Conservation (phyloP, 768 basidiomycete genomes). For the Boletus huronensis region DNA sequence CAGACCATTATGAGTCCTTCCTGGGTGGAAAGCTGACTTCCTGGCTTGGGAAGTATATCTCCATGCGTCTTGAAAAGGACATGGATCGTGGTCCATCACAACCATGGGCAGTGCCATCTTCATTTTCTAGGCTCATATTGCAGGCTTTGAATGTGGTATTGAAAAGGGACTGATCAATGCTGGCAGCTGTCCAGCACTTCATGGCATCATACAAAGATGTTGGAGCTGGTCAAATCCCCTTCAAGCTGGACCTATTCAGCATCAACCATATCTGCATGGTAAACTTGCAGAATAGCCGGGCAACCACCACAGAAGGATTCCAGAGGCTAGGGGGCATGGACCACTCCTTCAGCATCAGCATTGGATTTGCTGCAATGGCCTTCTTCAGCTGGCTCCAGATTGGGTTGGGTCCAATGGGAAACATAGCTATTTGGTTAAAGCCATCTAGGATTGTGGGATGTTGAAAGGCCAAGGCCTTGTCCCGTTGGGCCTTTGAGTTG, state of each 20-base stretch:
- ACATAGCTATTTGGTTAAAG: background rate
- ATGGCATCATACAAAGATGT: background rate
- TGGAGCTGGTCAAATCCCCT: background rate
- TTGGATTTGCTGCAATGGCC: background rate
- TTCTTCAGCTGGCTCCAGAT: background rate
- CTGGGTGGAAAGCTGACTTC: rapidly evolving
- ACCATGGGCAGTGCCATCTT: background rate
- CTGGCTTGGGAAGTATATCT: background rate
- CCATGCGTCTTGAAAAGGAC: background rate
- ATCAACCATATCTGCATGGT: background rate
- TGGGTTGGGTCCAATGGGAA: background rate
- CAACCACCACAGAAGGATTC: background rate
- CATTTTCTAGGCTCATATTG: background rate
- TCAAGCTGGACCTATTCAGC: background rate
- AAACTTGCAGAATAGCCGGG: background rate
- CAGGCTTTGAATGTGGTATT: background rate
- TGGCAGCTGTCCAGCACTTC: background rate
- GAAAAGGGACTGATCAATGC: background rate
- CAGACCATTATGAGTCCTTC: background rate
- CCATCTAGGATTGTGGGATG: background rate
- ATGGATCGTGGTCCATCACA: background rate
- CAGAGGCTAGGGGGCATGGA: background rate
- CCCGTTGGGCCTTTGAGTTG: background rate
- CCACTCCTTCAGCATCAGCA: background rate
- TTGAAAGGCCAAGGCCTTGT: background rate